Conservation (phyloP, 805 yeast genomes). For the Barnettozyma siamensis region DNA sequence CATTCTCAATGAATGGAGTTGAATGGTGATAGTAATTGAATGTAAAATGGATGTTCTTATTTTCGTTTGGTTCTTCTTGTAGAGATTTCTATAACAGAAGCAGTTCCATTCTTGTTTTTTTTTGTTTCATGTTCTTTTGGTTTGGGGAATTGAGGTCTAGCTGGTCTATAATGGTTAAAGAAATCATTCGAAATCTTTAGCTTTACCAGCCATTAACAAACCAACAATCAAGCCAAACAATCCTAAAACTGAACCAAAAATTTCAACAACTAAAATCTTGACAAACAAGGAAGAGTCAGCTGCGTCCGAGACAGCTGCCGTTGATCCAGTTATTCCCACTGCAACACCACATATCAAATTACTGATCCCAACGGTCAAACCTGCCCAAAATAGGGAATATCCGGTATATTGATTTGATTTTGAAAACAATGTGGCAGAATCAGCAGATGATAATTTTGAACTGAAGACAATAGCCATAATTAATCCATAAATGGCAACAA, state of each 20-base stretch:
- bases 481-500: conserved; percentile 96
- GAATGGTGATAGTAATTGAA: not conserved
- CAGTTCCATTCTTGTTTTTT: not conserved
- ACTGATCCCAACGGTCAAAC: conserved; percentile 88
- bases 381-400: conserved; percentile 96
- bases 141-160: not conserved
- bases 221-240: conserved; percentile 96
- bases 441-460: conserved; percentile 72
- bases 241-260: conserved; percentile 94
- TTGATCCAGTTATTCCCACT: conserved; percentile 95
- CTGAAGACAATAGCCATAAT: conserved; percentile 97
- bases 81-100: too few species aligned
- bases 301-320: conserved; percentile 98
- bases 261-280: conserved; percentile 93
- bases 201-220: conserved; percentile 93
- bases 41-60: not conserved
- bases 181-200: conserved; percentile 67
- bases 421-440: conserved; percentile 57
- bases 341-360: conserved; percentile 95
- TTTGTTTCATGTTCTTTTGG: not conserved
- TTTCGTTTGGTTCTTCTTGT: too few species aligned
- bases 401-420: conserved; percentile 90
- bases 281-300: conserved; percentile 94
- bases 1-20: not conserved
- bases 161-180: not conserved